Conservation (phyloP, 345 rosid species). For the Populus nigra region DNA sequence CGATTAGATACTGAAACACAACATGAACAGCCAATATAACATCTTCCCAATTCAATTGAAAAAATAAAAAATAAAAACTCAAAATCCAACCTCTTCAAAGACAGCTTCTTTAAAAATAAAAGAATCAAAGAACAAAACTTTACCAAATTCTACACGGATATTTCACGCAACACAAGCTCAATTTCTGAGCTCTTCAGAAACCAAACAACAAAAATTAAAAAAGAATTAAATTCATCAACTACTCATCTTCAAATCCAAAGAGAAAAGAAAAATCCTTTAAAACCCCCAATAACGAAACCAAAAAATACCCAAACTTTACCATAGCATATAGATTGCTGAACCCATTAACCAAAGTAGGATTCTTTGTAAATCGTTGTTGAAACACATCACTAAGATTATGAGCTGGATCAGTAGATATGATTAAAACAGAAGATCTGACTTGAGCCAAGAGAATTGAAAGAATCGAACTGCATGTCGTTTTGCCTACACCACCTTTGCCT, state of each 20-base stretch:
- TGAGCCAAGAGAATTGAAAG: slow-evolving; percentile 70
- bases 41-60: background rate
- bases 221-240: background rate
- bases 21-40: background rate
- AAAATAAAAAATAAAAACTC: background rate
- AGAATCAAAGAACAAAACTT: background rate
- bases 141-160: background rate
- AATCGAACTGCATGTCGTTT: slow-evolving; percentile 95
- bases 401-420: slow-evolving; percentile 99
- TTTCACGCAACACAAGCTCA: background rate
- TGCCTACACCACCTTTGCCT: slow-evolving; percentile 98
- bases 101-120: background rate
- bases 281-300: background rate
- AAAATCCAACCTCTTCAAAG: background rate
- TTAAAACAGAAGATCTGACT: slow-evolving; percentile 88
- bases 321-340: slow-evolving; percentile 92
- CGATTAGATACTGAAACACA: background rate
- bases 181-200: background rate
- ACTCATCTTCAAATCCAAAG: background rate
- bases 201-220: background rate
- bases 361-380: slow-evolving; percentile 90
- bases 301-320: slow-evolving; percentile 37
- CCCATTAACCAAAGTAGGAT: slow-evolving; percentile 84
- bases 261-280: background rate
- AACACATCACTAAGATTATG: slow-evolving; percentile 99